Conservation (phyloP, 2,329 filamentous ascomycete genomes). For the Verticillium nubilum region DNA sequence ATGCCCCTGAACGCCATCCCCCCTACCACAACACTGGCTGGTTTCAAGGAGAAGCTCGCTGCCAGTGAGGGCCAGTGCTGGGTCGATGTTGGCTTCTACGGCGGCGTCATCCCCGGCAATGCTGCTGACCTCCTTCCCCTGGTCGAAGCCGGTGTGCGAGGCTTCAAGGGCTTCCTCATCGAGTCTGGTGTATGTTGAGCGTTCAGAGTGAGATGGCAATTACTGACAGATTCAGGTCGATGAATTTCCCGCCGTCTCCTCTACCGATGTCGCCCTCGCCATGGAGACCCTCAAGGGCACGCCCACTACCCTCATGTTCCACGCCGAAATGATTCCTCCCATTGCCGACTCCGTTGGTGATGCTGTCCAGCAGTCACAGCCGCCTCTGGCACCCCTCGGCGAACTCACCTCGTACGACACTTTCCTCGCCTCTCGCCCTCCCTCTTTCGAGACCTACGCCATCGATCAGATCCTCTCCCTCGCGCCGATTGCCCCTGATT, state of each 20-base stretch:
- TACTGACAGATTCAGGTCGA: constrained; percentile 57
- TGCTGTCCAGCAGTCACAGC: constrained; percentile 62
- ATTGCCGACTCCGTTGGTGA: constrained; percentile 75
- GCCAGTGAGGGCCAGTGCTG: constrained; percentile 87
- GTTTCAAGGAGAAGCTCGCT: constrained; percentile 77
- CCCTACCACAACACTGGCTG: constrained; percentile 82
- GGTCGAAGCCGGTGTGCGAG: constrained; percentile 79
- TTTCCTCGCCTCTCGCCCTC: constrained; percentile 86
- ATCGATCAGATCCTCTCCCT: constrained; percentile 81
- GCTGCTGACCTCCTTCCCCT: constrained; percentile 70
- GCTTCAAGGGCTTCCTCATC: constrained; percentile 97
- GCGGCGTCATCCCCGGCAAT: constrained; percentile 90
- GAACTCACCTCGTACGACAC: constrained; percentile 76
- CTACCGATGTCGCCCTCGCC: constrained; percentile 70
- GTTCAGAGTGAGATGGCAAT: constrained; percentile 5
- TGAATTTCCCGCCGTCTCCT: constrained; percentile 89
- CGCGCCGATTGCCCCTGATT: constrained; percentile 70
- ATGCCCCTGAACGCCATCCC: constrained; percentile 98
- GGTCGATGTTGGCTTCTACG: constrained; percentile 99
- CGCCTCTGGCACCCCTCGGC: constrained; percentile 66
- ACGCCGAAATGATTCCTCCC: constrained; percentile 96
- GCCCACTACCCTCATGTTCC: constrained; percentile 95
- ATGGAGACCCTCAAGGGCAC: constrained; percentile 76
- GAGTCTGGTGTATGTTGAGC: constrained; percentile 73
- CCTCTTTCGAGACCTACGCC: constrained; percentile 85